Base-by-base conservation (phyloP, 2,329 filamentous ascomycete species). In the Sporothrix luriei region DNA sequence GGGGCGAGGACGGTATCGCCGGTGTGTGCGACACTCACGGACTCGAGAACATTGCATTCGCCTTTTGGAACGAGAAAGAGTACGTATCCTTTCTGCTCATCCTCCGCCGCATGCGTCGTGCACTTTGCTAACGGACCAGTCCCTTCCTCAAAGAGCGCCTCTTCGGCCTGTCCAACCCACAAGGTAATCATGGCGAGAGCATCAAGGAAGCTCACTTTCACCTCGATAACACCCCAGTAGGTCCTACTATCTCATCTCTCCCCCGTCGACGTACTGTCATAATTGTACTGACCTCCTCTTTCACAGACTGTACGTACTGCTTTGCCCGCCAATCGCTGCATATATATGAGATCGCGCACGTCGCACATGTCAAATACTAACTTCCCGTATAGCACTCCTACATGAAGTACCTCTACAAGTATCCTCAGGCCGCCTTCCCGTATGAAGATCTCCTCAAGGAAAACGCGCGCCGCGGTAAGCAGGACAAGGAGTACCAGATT, bases 351-450 rank as follows among this genome's bases (percentile, higher is more conserved):
- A 13, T 7, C 40, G 14, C 24, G 19, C 51, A 7, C n/a, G 51
- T 43, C n/a, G 24, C 68, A 67, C 68, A 67, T 43, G 4, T 11
- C 40, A 2, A 43, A 43, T 68, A 43, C 46, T 38, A n/a, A 67
- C 70, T 49, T 24, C 61, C 54, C 11, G 16, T 21, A 16, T 78
- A 94, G 91, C 94, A 97, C 80, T 97, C 94, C 38, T 98, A 98
- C 83, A 98, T 98, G 94, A 98, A 98, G 80, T 96, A 90, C 77
- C 89, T 98, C 74, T 98, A 98, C 87, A 98, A 98, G 80, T 96
- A 97, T 76, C 95, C 95, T 0, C 94, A 98, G 80, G 87, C 86
- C 75, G 88, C 90, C 73, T 98, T 98, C 76, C 95, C 94, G 2
- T 98, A 98, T 82, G 86, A 97, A 79, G 89, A 97, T 73, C 84